phyloP scores from a whole-genome alignment of 768 basidiomycete species.

The Tulasnella sp. region DNA sequence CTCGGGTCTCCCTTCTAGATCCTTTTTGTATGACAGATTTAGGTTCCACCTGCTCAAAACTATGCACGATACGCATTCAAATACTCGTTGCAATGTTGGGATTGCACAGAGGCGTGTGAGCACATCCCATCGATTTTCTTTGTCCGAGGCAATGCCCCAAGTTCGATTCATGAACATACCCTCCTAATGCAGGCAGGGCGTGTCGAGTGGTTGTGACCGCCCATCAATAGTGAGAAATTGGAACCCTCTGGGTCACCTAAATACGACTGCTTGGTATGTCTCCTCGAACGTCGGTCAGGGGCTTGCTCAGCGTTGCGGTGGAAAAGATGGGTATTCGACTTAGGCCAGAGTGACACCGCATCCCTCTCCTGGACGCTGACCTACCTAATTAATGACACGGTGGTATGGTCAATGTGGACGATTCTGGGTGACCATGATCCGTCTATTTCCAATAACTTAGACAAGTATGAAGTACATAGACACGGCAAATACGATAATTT shows the following conservation, averaged over 20 bases:
- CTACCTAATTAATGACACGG: not conserved
- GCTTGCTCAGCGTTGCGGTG: too few relatives aligned
- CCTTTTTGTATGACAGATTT: not conserved
- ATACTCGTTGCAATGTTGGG: not conserved
- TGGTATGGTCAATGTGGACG: too few relatives aligned
- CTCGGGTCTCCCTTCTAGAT: not conserved
- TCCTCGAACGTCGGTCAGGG: too few relatives aligned
- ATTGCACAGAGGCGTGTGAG: not conserved
- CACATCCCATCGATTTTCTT: not conserved
- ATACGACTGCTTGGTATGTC: too few relatives aligned
- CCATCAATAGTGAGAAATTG: not conserved
- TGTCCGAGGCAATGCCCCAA: not conserved
- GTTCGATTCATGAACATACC: not conserved
- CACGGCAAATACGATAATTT: not conserved
- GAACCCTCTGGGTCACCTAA: too few relatives aligned
- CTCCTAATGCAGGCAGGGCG: not conserved
- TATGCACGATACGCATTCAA: not conserved
- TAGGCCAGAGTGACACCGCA: not conserved
- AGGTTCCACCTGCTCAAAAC: conserved; percentile 1
- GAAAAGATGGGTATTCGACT: too few relatives aligned
- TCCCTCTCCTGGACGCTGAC: not conserved
- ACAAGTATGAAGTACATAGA: not conserved
- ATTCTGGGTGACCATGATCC: not conserved
- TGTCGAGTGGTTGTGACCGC: too few relatives aligned
- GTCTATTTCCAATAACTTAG: not conserved